Evolutionary conservation across 345 rosid species (phyloP), one percentile per base, ranked within the genome.

Genomic region (Hypericum perforatum): DNA sequence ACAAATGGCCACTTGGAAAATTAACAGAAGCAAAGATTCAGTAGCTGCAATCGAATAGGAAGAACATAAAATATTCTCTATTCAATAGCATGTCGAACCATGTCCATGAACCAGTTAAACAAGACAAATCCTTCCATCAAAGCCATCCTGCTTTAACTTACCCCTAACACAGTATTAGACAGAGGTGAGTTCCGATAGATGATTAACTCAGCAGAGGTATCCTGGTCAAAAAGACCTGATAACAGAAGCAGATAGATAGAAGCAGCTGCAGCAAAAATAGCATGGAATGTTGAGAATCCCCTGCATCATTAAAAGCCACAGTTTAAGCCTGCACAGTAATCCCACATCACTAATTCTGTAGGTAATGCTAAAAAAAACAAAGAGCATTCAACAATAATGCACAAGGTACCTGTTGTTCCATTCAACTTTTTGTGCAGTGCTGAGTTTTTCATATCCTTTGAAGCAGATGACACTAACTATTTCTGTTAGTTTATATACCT

Each of bases 261-360:
- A 64, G 81, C 80, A 63, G 64, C 63, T 22, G 89, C 71, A 36
- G 68, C 84, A 48, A 82, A 12, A 43, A 88, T 9, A 56, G 96
- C 96, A 70, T 88, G 96, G 55, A 80, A 67, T 38, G 96, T 88
- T 39, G 96, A 88, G 75, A 88, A 82, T 40, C 89, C 96, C 78
- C 96, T 88, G 82, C 11, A 64, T 9, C 60, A 52, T 22, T 58
- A 41, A 16, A 56, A 56, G 42, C 55, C 42, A n/a, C 39, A 41
- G 8, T 43, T 47, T 43, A 52, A 39, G 43, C 48, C 16, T 55
- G 37, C 39, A 10, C 4, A 45, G 7, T 45, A 10, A 7, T 10
- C 9, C 8, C 59, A 12, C 12, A n/a, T n/a, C 22, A 48, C 49
- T 59, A 15, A 49, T 49, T 40, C n/a, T 29, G 13, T 56, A 45